phyloP scores from a whole-genome alignment of 345 rosid species.

The Brassica rapa region DNA sequence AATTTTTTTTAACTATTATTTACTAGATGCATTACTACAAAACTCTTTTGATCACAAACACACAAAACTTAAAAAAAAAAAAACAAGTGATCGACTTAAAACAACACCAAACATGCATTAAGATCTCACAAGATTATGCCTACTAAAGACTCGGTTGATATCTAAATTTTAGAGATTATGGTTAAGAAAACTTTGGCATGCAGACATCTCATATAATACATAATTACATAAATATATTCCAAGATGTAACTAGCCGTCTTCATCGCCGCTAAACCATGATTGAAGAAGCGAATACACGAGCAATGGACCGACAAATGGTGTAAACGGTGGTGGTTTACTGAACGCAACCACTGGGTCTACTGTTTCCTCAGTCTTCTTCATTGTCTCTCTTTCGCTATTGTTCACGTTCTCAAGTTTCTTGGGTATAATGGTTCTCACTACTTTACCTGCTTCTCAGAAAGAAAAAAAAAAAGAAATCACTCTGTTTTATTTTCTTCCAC shows the following conservation, averaged over 20 bases:
- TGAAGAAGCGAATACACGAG: constrained; percentile 56
- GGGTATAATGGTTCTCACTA: constrained; percentile 47
- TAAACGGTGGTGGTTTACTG: constrained; percentile 54
- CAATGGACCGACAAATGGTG: constrained; percentile 58
- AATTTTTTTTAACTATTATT: neutral
- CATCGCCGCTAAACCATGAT: constrained; percentile 46
- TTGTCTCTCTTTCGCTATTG: constrained; percentile 9
- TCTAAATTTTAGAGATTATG: neutral
- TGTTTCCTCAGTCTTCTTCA: constrained; percentile 32
- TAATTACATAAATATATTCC: neutral
- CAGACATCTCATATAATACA: neutral
- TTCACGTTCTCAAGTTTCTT: constrained; percentile 41
- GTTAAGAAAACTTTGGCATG: neutral
- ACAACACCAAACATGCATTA: neutral
- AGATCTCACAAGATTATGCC: neutral
- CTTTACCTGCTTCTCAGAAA: constrained; percentile 10
- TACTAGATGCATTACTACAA: neutral
- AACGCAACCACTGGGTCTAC: constrained; percentile 40
- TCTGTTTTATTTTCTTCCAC: constrained; percentile 1
- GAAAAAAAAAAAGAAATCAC: neutral
- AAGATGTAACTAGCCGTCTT: constrained; percentile 42
- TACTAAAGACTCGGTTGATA: neutral
- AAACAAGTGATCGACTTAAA: neutral
- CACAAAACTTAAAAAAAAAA: neutral
- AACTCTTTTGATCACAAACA: neutral